These are phyloP conservation scores for Hebeloma cylindrosporum DNA, from an alignment of 768 basidiomycete species.

Conservation along the genomic window DNA sequence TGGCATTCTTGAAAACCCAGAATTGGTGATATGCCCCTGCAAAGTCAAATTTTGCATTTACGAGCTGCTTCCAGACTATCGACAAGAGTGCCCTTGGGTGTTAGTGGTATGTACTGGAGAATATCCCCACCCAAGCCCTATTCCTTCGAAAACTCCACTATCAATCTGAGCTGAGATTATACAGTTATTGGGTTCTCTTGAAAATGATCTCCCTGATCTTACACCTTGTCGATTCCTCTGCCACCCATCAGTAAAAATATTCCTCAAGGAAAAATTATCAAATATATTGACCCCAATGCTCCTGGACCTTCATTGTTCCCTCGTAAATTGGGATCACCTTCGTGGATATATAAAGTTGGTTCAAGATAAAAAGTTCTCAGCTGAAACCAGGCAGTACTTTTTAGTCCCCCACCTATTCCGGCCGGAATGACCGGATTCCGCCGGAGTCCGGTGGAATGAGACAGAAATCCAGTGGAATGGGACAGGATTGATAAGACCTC, in stretches of 20 bases:
- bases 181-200: background rate
- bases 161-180: constrained; percentile 1
- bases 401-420: too few relatives aligned
- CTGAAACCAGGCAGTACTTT: constrained; percentile 14
- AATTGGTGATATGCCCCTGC: constrained; percentile 2
- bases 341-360: constrained; percentile 1
- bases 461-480: too few relatives aligned
- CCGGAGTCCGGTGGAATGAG: too few relatives aligned
- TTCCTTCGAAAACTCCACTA: constrained; percentile 20
- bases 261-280: constrained; percentile 1
- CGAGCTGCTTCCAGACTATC: constrained; percentile 4
- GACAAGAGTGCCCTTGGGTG: constrained; percentile 10
- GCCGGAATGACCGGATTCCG: too few relatives aligned
- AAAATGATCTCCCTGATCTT: constrained; percentile 10
- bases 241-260: constrained; percentile 5
- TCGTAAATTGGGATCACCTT: constrained; percentile 11
- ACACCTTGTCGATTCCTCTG: constrained; percentile 11
- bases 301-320: constrained; percentile 10
- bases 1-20: background rate
- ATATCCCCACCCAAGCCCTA: constrained; percentile 23
- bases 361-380: background rate
- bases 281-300: background rate
- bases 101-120: constrained; percentile 13
- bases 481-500: too few relatives aligned
- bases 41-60: constrained; percentile 2